These are phyloP conservation scores for Fusarium sp. DNA, from an alignment of 2,329 filamentous ascomycete species.

Conservation along the genomic window DNA sequence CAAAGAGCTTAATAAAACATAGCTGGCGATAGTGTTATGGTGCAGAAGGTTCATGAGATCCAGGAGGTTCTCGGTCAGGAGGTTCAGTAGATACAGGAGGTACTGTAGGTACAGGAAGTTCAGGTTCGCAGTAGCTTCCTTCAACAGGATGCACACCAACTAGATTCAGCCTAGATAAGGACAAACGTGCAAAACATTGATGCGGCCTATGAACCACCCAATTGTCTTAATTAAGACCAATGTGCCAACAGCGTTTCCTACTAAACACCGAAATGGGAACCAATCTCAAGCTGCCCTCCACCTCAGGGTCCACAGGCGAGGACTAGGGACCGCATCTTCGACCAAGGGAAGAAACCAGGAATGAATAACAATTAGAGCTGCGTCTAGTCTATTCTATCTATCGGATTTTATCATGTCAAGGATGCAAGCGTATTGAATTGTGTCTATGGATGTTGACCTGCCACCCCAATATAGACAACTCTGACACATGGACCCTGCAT, in stretches of 20 bases:
- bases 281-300: not conserved
- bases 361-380: rapidly evolving
- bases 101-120: too few relatives aligned
- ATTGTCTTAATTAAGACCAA: not conserved
- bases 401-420: not conserved
- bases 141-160: not conserved
- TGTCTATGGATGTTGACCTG: not conserved
- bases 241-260: not conserved
- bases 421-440: not conserved
- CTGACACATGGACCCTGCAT: not conserved
- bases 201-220: not conserved
- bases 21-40: too few relatives aligned
- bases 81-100: too few relatives aligned
- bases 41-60: too few relatives aligned
- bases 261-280: not conserved
- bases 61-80: too few relatives aligned
- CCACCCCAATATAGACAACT: not conserved
- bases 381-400: rapidly evolving
- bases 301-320: not conserved
- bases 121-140: not conserved
- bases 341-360: not conserved
- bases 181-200: not conserved
- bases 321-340: not conserved
- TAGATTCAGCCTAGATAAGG: not conserved
- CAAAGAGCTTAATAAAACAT: not conserved